Evolutionary conservation across 306 rosid genomes (phyloP).

Genomic region (Prinsepia uniflora): DNA sequence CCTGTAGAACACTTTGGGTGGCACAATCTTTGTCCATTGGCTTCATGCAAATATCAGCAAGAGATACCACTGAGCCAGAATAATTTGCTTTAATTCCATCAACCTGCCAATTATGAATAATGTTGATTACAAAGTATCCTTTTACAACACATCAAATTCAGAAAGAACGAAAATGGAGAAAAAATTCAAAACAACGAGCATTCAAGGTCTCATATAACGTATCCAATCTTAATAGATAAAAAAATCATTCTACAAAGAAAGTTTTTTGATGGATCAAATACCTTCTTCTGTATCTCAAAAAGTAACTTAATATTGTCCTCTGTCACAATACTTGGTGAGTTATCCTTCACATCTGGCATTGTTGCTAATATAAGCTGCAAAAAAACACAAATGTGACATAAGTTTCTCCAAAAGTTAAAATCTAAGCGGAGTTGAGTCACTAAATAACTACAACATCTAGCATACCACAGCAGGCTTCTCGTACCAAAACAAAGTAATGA

Average conservation of each 20-base stretch:
- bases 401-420: slow-evolving; percentile 8
- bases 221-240: background rate
- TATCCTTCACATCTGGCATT: slow-evolving; percentile 55
- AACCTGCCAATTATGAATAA: slow-evolving; percentile 52
- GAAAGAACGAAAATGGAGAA: background rate
- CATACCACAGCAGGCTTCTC: background rate
- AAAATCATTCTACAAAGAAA: slow-evolving; percentile 13
- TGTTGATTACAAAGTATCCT: background rate
- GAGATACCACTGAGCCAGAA: slow-evolving; percentile 64
- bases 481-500: slow-evolving; percentile 1
- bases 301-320: slow-evolving; percentile 81
- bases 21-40: slow-evolving; percentile 94
- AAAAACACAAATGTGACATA: slow-evolving; percentile 15
- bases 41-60: slow-evolving; percentile 90
- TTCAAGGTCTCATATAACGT: background rate
- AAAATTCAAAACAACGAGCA: background rate
- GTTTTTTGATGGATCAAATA: slow-evolving; percentile 30
- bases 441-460: background rate
- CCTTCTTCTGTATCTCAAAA: slow-evolving; percentile 88
- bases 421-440: background rate
- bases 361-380: slow-evolving; percentile 78
- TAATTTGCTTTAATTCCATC: slow-evolving; percentile 74
- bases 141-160: background rate
- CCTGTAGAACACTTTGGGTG: slow-evolving; percentile 92
- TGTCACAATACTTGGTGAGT: slow-evolving; percentile 69